These are phyloP conservation scores for Cornus controversa DNA, from an alignment of 148 eudicot species.

Conservation along the genomic window DNA sequence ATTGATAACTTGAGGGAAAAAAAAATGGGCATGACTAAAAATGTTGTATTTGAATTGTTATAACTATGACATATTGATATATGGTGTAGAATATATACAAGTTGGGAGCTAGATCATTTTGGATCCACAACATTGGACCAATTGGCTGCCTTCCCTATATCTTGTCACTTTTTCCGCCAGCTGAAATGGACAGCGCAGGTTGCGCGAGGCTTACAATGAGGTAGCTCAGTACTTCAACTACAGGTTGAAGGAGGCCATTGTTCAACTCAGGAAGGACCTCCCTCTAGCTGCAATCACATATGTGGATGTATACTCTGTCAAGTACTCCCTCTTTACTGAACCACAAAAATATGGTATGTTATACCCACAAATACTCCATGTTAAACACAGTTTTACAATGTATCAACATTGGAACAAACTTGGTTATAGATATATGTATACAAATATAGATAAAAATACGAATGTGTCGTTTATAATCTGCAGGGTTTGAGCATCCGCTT, in stretches of 20 bases:
- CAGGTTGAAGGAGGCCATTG: slow-evolving; percentile 8
- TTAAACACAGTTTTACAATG: not conserved
- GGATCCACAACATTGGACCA: slow-evolving; percentile 27
- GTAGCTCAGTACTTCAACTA: slow-evolving; percentile 19
- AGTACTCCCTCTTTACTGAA: no score
- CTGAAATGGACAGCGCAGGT: slow-evolving; percentile 12
- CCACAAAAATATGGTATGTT: no score
- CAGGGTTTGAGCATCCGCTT: not conserved
- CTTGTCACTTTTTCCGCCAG: not conserved
- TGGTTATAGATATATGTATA: no score
- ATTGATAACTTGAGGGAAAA: no score
- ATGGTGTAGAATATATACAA: slow-evolving; percentile 8
- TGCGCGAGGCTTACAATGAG: slow-evolving; percentile 17
- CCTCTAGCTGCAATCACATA: no score
- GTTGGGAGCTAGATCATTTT: slow-evolving; percentile 20
- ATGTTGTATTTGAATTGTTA: not conserved
- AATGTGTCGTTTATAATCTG: not conserved
- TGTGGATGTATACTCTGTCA: no score
- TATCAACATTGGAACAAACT: not conserved
- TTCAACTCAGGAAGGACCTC: slow-evolving; percentile 15
- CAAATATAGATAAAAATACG: no score
- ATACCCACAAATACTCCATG: not conserved
- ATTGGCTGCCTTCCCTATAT: slow-evolving; percentile 21
- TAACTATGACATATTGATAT: no score
- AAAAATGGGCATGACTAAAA: no score